Evolutionary conservation across 2,329 filamentous ascomycete species (phyloP).

Genomic region (Gnomoniopsis smithogilvyi): DNA sequence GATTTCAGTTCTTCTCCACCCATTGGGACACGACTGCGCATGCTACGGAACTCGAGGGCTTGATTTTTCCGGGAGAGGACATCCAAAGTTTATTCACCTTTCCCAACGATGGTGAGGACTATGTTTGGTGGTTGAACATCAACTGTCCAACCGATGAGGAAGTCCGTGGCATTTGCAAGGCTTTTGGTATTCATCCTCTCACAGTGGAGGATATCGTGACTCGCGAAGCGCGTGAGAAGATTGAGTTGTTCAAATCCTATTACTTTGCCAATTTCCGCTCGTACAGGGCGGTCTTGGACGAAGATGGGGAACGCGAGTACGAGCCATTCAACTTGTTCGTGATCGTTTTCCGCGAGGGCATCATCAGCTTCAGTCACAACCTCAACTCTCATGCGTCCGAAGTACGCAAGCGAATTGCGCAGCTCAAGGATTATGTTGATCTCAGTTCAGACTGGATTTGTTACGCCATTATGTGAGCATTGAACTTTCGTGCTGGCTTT

Average conservation of each 20-base stretch:
- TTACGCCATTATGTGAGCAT: slow-evolving; percentile 86
- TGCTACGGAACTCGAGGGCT: slow-evolving; percentile 80
- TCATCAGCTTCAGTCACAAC: slow-evolving; percentile 90
- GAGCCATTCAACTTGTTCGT: slow-evolving; percentile 97
- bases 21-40: slow-evolving; percentile 92
- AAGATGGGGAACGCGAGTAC: slow-evolving; percentile 76
- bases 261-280: slow-evolving; percentile 98
- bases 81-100: slow-evolving; percentile 81
- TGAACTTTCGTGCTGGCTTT: not conserved
- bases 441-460: slow-evolving; percentile 98
- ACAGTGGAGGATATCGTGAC: slow-evolving; percentile 96
- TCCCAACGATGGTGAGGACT: slow-evolving; percentile 61
- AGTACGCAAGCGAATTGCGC: slow-evolving; percentile 86
- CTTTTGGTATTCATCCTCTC: slow-evolving; percentile 92
- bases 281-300: slow-evolving; percentile 76
- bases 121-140: slow-evolving; percentile 99
- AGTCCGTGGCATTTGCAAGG: slow-evolving; percentile 81
- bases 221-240: slow-evolving; percentile 95
- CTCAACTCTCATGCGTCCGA: slow-evolving; percentile 84
- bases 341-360: slow-evolving; percentile 92
- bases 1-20: slow-evolving; percentile 97
- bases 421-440: slow-evolving; percentile 90
- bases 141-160: slow-evolving; percentile 88
- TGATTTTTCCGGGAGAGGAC: slow-evolving; percentile 84
- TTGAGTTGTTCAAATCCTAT: slow-evolving; percentile 94